phyloP scores from a whole-genome alignment of 306 rosid genomes.

The Leucaena leucocephala region DNA sequence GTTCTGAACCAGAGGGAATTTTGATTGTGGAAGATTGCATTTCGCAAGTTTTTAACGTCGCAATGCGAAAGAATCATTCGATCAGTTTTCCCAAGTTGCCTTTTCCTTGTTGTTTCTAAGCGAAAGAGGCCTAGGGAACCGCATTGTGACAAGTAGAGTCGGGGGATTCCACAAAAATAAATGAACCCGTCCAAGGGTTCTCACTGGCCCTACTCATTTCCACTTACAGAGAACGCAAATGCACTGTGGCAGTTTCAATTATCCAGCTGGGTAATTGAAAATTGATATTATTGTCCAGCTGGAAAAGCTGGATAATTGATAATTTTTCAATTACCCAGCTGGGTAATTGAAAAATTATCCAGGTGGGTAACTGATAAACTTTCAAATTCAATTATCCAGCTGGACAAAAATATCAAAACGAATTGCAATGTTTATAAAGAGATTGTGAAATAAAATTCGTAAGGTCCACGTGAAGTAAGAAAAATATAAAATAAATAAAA shows the following conservation, averaged over 20 bases:
- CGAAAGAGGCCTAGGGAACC: too few species aligned
- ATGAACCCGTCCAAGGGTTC: neutral
- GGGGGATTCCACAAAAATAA: slow-evolving; percentile 6
- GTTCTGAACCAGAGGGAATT: neutral
- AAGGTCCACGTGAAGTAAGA: too few species aligned
- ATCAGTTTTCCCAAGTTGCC: neutral
- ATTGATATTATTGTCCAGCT: too few species aligned
- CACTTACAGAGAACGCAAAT: neutral
- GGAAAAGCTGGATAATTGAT: too few species aligned
- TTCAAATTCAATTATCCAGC: too few species aligned
- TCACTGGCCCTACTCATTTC: neutral
- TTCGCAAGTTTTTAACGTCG: neutral
- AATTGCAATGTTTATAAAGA: neutral
- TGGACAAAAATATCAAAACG: neutral
- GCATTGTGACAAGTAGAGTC: slow-evolving; percentile 29
- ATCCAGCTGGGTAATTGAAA: too few species aligned
- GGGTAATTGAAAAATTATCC: too few species aligned
- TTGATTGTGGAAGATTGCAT: neutral
- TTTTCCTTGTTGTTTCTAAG: neutral
- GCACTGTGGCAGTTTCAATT: neutral
- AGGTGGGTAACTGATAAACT: too few species aligned
- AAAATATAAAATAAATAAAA: too few species aligned
- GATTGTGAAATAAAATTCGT: neutral
- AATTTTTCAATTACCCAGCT: too few species aligned
- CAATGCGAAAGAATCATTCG: slow-evolving; percentile 28